A percentile compares a stretch with the other conserved stretches of the same genome.
Evolutionary conservation across 805 yeast genomes (phyloP).

Genomic region (Schwanniomyces polymorphus): DNA sequence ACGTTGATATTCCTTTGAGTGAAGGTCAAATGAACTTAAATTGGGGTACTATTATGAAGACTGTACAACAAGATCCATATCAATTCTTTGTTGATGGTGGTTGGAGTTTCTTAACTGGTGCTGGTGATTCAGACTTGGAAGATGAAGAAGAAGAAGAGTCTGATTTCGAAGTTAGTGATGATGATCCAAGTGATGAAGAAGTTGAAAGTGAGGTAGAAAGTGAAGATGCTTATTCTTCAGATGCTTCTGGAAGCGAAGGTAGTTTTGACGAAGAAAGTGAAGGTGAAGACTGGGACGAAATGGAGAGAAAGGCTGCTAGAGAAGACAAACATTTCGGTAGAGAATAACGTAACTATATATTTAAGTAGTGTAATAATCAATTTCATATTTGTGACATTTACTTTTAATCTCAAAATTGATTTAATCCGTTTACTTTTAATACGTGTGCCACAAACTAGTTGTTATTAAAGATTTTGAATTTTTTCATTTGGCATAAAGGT

Average conservation of each 20-base stretch:
- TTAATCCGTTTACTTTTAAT: not conserved
- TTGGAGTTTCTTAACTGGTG: constrained; percentile 91
- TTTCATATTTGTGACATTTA: not conserved
- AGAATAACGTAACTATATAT: constrained; percentile 13
- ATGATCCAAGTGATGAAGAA: constrained; percentile 61
- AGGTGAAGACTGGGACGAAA: constrained; percentile 61
- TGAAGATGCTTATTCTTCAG: constrained; percentile 38
- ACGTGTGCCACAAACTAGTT: not conserved
- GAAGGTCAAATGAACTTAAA: constrained; percentile 95
- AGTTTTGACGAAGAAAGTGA: constrained; percentile 40
- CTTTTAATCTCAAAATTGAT: not conserved
- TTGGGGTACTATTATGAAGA: constrained; percentile 95
- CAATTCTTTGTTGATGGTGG: constrained; percentile 94
- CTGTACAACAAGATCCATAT: constrained; percentile 87
- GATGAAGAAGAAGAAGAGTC: constrained; percentile 68
- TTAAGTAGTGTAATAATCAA: not conserved
- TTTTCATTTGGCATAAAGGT: not conserved
- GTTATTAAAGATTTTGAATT: not conserved
- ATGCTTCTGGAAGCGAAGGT: constrained; percentile 35
- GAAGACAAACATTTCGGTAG: constrained; percentile 38
- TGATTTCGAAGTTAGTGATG: constrained; percentile 67
- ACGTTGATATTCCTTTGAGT: constrained; percentile 91
- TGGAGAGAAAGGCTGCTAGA: constrained; percentile 56
- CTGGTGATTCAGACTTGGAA: constrained; percentile 69
- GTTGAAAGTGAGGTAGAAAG: constrained; percentile 54